Percentiles rank a stretch among this genome's conserved stretches.
Evolutionary conservation across 495 filamentous ascomycete genomes (phyloP).

Genomic region (Bathelium albidoporum): DNA sequence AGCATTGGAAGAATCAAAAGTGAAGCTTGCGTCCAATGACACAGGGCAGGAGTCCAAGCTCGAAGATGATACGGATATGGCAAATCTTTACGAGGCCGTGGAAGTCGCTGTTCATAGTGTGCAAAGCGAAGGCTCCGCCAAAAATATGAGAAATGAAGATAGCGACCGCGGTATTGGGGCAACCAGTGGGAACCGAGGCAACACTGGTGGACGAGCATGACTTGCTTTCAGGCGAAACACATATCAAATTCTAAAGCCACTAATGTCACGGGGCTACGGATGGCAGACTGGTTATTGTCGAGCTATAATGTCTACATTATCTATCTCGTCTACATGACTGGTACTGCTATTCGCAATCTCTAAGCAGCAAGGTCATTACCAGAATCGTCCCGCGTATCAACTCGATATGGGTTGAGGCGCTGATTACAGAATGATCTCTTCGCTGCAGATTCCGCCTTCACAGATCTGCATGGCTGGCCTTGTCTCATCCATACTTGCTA

Average conservation of each 20-base stretch:
- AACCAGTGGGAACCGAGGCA: too few species aligned
- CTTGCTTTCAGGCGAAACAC: too few species aligned
- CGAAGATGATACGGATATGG: background rate
- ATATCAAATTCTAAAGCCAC: too few species aligned
- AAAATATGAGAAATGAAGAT: too few species aligned
- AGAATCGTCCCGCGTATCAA: background rate
- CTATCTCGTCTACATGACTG: background rate
- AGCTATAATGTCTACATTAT: background rate
- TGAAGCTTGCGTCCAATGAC: background rate
- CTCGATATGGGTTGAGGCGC: background rate
- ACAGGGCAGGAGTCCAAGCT: background rate
- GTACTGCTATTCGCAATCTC: background rate
- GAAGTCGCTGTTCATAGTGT: background rate
- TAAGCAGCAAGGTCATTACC: background rate
- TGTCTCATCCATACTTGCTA: slow-evolving; percentile 25
- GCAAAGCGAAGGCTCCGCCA: too few species aligned
- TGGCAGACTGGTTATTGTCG: too few species aligned
- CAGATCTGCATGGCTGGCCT: slow-evolving; percentile 32
- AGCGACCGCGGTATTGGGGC: too few species aligned
- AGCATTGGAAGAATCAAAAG: slow-evolving; percentile 34
- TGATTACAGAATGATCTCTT: slow-evolving; percentile 14
- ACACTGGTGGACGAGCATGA: too few species aligned
- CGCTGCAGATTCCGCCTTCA: slow-evolving; percentile 29
- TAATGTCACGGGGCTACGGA: too few species aligned
- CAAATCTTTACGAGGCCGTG: background rate